Conservation (phyloP, 805 yeast genomes). For the Lachancea lanzarotensis region DNA sequence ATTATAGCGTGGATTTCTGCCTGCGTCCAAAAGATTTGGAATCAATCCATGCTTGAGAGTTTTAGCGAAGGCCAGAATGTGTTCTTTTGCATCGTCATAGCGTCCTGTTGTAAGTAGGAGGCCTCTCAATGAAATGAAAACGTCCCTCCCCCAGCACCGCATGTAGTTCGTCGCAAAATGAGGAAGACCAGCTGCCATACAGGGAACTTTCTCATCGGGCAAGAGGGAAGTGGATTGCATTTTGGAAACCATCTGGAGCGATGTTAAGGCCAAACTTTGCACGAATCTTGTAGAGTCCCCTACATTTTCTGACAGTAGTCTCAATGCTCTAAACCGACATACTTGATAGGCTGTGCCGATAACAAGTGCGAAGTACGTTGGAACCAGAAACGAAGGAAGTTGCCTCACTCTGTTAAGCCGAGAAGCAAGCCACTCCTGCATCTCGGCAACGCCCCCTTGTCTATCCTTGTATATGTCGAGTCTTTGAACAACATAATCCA, state of each 20-base stretch:
- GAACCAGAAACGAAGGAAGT: conserved; percentile 75
- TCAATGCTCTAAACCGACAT: conserved; percentile 59
- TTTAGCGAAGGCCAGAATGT: conserved; percentile 79
- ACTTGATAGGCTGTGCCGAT: conserved; percentile 82
- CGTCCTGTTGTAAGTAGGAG: conserved; percentile 72
- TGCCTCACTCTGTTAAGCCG: conserved; percentile 56
- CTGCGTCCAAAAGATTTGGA: conserved; percentile 89
- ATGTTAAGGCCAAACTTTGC: conserved; percentile 70
- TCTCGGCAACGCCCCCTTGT: conserved; percentile 47
- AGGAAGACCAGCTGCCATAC: conserved; percentile 94
- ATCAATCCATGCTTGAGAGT: conserved; percentile 93
- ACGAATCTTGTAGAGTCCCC: conserved; percentile 64
- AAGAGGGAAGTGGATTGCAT: conserved; percentile 68
- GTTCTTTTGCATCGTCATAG: conserved; percentile 68
- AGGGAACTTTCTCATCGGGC: conserved; percentile 57
- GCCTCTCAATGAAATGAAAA: conserved; percentile 82
- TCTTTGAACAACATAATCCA: conserved; percentile 65
- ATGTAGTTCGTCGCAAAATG: conserved; percentile 85
- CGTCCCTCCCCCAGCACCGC: conserved; percentile 99
- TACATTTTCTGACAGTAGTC: conserved; percentile 46
- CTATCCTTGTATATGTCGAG: conserved; percentile 45
- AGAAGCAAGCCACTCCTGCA: conserved; percentile 61
- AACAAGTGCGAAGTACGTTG: conserved; percentile 81
- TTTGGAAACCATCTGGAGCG: conserved; percentile 78
- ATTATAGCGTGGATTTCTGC: conserved; percentile 87